Evolutionary conservation across 148 eudicot species (phyloP).

Genomic region (Heliamphora exappendiculata): DNA sequence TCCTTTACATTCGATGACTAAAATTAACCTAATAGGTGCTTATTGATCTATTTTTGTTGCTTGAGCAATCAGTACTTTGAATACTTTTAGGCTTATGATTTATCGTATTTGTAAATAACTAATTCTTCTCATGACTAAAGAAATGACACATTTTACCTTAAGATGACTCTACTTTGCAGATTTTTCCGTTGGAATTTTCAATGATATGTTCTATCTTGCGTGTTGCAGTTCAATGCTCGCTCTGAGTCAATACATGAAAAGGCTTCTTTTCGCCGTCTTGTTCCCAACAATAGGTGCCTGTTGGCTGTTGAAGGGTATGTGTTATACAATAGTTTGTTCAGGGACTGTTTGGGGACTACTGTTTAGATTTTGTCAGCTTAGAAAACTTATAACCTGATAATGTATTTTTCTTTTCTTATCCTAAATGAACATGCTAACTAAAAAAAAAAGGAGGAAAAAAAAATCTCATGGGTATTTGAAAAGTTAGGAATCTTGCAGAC

Average conservation of each 20-base stretch:
- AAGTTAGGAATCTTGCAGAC: background rate
- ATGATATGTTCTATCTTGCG: background rate
- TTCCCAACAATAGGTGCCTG: slow-evolving; percentile 84
- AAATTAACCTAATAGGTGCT: background rate
- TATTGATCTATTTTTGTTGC: no score
- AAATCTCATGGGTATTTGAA: background rate
- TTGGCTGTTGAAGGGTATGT: slow-evolving; percentile 86
- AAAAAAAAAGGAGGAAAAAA: background rate
- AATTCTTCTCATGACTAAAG: background rate
- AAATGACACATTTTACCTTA: background rate
- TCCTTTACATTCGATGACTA: background rate
- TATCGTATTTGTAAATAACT: background rate
- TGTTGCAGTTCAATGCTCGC: slow-evolving; percentile 82
- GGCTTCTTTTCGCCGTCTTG: slow-evolving; percentile 87
- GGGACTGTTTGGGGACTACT: no score
- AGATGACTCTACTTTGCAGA: background rate
- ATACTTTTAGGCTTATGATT: background rate
- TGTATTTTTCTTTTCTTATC: background rate
- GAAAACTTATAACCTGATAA: background rate
- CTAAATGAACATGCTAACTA: background rate
- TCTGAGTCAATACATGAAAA: slow-evolving; percentile 76
- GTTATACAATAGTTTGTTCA: background rate
- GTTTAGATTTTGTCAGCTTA: background rate
- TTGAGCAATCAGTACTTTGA: no score
- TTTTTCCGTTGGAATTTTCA: background rate